phyloP scores from a whole-genome alignment of 1,139 yeast species.

The Pneumocystis wakefieldiae region DNA sequence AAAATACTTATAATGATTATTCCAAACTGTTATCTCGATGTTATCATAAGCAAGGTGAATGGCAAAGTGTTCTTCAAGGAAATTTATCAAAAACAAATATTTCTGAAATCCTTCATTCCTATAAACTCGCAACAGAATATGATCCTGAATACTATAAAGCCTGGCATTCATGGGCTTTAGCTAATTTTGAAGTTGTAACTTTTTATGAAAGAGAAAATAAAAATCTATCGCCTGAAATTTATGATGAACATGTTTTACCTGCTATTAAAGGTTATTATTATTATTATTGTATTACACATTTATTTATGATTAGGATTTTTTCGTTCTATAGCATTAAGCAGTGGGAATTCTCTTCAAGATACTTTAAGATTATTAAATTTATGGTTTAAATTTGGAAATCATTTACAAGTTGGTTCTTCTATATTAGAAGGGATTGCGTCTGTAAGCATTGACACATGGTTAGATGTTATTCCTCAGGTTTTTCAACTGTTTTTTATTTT shows the following conservation, averaged over 20 bases:
- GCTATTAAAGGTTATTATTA: constrained; percentile 11
- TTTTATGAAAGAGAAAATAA: constrained; percentile 27
- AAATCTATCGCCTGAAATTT: constrained; percentile 18
- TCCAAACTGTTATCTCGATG: constrained; percentile 86
- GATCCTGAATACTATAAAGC: constrained; percentile 93
- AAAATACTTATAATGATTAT: constrained; percentile 23
- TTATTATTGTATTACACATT: not conserved
- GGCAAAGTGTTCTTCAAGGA: constrained; percentile 74
- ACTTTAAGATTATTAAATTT: constrained; percentile 75
- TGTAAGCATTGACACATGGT: constrained; percentile 86
- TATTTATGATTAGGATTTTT: constrained; percentile 60
- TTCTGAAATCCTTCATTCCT: constrained; percentile 74
- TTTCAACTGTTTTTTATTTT: not conserved
- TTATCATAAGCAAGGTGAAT: constrained; percentile 92
- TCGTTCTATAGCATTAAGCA: constrained; percentile 80
- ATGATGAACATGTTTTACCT: constrained; percentile 14
- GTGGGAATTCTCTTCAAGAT: constrained; percentile 79
- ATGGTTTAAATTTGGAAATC: constrained; percentile 94
- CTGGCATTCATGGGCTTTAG: constrained; percentile 99
- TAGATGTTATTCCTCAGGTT: constrained; percentile 78
- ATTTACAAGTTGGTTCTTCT: constrained; percentile 78
- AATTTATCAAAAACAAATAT: constrained; percentile 56
- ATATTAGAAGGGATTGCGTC: constrained; percentile 81
- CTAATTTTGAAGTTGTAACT: constrained; percentile 88
- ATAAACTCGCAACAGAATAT: constrained; percentile 83